Conservation (phyloP, 192 early-diverging fungal genomes). For the Coemansia sp. region DNA sequence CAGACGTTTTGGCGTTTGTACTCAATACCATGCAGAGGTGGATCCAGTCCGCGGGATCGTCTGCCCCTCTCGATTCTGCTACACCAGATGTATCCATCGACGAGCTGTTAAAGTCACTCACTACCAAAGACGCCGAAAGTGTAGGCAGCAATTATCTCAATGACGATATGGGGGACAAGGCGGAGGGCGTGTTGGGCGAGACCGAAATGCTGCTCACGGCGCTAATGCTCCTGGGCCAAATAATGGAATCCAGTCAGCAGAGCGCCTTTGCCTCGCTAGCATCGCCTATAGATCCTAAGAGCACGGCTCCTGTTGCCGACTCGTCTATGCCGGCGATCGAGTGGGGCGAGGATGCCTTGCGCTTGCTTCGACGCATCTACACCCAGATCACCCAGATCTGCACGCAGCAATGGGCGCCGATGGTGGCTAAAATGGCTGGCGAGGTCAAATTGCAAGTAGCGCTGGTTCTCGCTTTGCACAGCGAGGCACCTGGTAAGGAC, state of each 20-base stretch:
- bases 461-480: slow-evolving; percentile 38
- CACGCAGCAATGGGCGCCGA: not conserved
- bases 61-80: slow-evolving; percentile 1
- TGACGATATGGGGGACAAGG: slow-evolving; percentile 12
- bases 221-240: slow-evolving; percentile 61
- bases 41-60: slow-evolving; percentile 5
- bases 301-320: not conserved
- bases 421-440: not conserved
- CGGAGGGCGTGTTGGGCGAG: slow-evolving; percentile 54
- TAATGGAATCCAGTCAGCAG: slow-evolving; percentile 58
- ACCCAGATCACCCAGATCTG: slow-evolving; percentile 14
- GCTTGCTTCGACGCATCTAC: slow-evolving; percentile 27
- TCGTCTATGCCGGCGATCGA: slow-evolving; percentile 9
- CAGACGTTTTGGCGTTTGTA: slow-evolving; percentile 72
- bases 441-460: slow-evolving; percentile 23
- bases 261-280: slow-evolving; percentile 11
- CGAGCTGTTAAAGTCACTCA: slow-evolving; percentile 18
- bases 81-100: slow-evolving; percentile 7
- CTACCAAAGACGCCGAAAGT: not conserved
- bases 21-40: slow-evolving; percentile 60
- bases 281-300: not conserved
- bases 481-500: slow-evolving; percentile 8
- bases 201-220: slow-evolving; percentile 59
- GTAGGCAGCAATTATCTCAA: slow-evolving; percentile 7
- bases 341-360: slow-evolving; percentile 19